These are phyloP conservation scores for Trichoderma hamatum DNA, from an alignment of 2,329 filamentous ascomycete genomes.

Conservation along the genomic window DNA sequence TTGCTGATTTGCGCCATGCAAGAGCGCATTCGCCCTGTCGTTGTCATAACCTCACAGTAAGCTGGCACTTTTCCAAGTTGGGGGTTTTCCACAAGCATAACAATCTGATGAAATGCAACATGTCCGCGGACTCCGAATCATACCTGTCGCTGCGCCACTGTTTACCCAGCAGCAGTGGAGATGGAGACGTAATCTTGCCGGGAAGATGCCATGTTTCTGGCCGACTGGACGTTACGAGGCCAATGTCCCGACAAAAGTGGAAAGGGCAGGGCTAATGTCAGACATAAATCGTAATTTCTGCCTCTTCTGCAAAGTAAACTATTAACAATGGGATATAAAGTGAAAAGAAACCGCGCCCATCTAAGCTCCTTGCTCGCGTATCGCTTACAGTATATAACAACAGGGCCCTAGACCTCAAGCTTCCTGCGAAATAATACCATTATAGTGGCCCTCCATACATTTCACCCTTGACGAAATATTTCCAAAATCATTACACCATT, in stretches of 20 bases:
- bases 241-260: background rate
- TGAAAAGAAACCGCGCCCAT: background rate
- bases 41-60: background rate
- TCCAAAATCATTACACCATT: slow-evolving; percentile 1
- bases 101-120: background rate
- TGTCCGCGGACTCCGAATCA: background rate
- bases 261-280: background rate
- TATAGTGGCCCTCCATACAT: background rate
- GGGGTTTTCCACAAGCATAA: background rate
- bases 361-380: background rate
- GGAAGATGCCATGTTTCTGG: background rate
- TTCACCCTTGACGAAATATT: background rate
- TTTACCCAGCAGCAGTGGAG: background rate
- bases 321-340: background rate
- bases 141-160: background rate
- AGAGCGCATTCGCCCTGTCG: background rate
- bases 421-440: background rate
- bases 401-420: background rate
- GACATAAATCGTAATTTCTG: background rate
- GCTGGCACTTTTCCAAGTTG: background rate
- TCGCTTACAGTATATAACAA: background rate
- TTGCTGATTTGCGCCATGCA: background rate
- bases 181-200: background rate
- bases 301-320: background rate
- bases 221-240: background rate